Conservation (phyloP, 2,329 filamentous ascomycete genomes). For the Monilinia laxa region DNA sequence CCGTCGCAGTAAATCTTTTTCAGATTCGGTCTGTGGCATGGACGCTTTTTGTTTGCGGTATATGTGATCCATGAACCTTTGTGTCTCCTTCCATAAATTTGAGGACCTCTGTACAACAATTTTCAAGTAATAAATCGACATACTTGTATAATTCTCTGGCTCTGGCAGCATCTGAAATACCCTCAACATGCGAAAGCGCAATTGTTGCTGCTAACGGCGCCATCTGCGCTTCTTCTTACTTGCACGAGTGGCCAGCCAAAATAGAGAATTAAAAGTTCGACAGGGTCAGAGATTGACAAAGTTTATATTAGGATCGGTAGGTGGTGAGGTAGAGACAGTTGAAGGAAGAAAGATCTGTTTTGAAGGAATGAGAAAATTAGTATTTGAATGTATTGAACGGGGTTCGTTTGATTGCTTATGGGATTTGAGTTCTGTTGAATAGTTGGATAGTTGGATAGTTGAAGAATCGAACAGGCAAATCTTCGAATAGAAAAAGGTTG, state of each 20-base stretch:
- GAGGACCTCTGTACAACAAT: background rate
- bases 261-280: background rate
- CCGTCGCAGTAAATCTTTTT: background rate
- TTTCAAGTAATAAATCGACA: constrained; percentile 15
- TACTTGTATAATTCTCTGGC: constrained; percentile 42
- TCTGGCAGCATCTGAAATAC: constrained; percentile 37
- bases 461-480: too few relatives aligned
- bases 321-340: background rate
- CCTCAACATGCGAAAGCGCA: constrained; percentile 35
- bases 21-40: background rate
- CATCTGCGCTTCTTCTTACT: constrained; percentile 27
- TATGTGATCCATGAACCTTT: background rate
- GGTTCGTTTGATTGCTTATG: background rate
- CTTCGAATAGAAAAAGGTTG: background rate
- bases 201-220: constrained; percentile 34
- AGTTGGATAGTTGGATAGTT: background rate
- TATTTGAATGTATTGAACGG: background rate
- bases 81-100: background rate
- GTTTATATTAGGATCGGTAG: too few relatives aligned
- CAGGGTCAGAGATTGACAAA: background rate
- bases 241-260: constrained; percentile 5
- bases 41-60: background rate
- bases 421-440: background rate
- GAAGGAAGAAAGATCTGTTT: background rate
- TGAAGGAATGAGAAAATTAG: background rate